These are phyloP conservation scores for Buddleja alternifolia DNA, from an alignment of 257 asterid species.

Conservation along the genomic window DNA sequence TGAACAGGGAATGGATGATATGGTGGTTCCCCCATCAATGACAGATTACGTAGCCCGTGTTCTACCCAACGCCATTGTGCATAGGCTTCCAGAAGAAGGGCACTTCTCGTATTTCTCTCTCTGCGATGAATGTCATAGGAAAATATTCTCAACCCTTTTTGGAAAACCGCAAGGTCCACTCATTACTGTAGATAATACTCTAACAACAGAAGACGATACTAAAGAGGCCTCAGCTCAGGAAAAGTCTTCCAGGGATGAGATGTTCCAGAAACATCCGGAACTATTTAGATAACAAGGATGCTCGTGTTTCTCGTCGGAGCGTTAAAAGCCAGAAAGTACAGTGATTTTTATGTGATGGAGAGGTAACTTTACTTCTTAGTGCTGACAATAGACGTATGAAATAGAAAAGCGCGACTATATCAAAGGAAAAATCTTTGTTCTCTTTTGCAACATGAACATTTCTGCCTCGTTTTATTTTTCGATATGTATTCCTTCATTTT, in stretches of 20 bases:
- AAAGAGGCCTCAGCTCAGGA: slow-evolving; percentile 34
- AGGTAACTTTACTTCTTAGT: slow-evolving; percentile 26
- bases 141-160: slow-evolving; percentile 66
- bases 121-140: slow-evolving; percentile 76
- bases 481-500: slow-evolving; percentile 9
- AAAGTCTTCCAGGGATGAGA: slow-evolving; percentile 37
- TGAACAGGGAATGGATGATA: slow-evolving; percentile 80
- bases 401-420: slow-evolving; percentile 28
- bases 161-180: slow-evolving; percentile 76
- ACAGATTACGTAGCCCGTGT: slow-evolving; percentile 62
- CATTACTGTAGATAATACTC: slow-evolving; percentile 45
- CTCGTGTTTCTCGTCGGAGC: slow-evolving; percentile 26
- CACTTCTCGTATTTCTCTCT: slow-evolving; percentile 78
- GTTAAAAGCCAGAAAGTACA: slow-evolving; percentile 18
- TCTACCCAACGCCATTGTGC: slow-evolving; percentile 66
- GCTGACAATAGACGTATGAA: slow-evolving; percentile 40
- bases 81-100: slow-evolving; percentile 78
- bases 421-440: slow-evolving; percentile 6
- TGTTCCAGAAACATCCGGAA: background rate
- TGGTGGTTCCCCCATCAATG: slow-evolving; percentile 71
- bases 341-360: slow-evolving; percentile 19
- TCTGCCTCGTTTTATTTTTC: slow-evolving; percentile 12
- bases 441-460: background rate
- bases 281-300: slow-evolving; percentile 44
- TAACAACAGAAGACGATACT: slow-evolving; percentile 29